Evolutionary conservation across 139 green algal species (phyloP).

Genomic region (Micractinium sp.): DNA sequence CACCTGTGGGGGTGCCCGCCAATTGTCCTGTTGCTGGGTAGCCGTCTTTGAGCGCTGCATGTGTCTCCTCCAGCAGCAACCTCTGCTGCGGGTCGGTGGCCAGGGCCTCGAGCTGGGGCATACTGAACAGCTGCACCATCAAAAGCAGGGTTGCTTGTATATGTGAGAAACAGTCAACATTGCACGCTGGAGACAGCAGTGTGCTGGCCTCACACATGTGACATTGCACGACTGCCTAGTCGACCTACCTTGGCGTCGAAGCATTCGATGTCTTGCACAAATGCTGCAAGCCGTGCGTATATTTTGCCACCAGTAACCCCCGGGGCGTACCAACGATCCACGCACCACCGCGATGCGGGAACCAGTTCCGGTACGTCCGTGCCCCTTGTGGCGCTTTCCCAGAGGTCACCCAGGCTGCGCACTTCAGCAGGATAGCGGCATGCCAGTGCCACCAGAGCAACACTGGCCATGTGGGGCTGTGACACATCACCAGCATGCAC

Average conservation of each 20-base stretch:
- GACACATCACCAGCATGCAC: constrained; percentile 69
- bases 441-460: constrained; percentile 20
- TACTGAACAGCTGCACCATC: constrained; percentile 54
- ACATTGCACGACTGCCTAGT: not conserved
- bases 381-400: not conserved
- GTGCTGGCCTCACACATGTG: not conserved
- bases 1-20: constrained; percentile 62
- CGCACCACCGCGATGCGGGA: not conserved
- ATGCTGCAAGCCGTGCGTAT: not conserved
- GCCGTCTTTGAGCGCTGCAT: constrained; percentile 43
- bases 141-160: not conserved
- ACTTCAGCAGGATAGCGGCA: constrained; percentile 12
- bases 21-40: not conserved
- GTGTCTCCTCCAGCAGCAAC: not conserved
- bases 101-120: constrained; percentile 58
- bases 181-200: not conserved
- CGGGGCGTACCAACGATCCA: not conserved
- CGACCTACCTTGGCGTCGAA: not conserved
- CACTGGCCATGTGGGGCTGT: not conserved
- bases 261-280: not conserved
- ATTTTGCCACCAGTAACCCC: not conserved
- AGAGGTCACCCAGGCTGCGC: constrained; percentile 36
- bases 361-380: not conserved
- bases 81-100: constrained; percentile 79
- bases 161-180: not conserved